Conservation (phyloP, 306 rosid species). For the Datisca glomerata region DNA sequence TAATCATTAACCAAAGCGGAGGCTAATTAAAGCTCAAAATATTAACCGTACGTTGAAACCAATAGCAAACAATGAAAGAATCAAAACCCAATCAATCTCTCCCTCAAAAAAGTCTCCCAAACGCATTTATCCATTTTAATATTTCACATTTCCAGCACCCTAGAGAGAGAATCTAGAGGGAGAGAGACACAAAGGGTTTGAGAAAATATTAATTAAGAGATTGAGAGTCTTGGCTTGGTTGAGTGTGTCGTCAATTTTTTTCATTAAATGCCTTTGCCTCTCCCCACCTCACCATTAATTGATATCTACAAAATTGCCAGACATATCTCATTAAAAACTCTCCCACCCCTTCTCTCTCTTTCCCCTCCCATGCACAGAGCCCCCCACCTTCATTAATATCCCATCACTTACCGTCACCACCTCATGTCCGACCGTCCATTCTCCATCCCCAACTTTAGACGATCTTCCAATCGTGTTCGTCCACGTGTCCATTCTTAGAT, state of each 20-base stretch:
- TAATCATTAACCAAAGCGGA: no score
- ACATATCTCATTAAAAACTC: slow-evolving; percentile 16
- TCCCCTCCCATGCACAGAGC: slow-evolving; percentile 15
- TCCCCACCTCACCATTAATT: slow-evolving; percentile 19
- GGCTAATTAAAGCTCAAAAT: no score
- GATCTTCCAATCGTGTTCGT: slow-evolving; percentile 4
- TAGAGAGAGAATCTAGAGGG: no score
- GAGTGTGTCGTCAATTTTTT: slow-evolving; percentile 19
- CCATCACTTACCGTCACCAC: slow-evolving; percentile 4
- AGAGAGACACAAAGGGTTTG: background rate
- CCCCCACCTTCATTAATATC: slow-evolving; percentile 29
- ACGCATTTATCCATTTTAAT: no score
- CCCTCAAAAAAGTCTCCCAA: no score
- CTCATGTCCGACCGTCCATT: slow-evolving; percentile 29
- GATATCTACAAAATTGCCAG: slow-evolving; percentile 22
- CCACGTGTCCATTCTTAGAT: slow-evolving; percentile 50
- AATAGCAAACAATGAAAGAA: no score
- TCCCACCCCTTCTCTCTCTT: background rate
- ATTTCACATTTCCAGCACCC: no score
- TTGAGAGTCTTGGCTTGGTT: background rate
- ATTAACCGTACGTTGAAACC: no score
- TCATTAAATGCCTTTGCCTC: slow-evolving; percentile 21
- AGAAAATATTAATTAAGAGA: background rate
- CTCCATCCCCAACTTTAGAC: background rate
- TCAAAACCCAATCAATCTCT: no score